Conservation (phyloP, 768 basidiomycete genomes). For the Rhodotorula graminis region DNA sequence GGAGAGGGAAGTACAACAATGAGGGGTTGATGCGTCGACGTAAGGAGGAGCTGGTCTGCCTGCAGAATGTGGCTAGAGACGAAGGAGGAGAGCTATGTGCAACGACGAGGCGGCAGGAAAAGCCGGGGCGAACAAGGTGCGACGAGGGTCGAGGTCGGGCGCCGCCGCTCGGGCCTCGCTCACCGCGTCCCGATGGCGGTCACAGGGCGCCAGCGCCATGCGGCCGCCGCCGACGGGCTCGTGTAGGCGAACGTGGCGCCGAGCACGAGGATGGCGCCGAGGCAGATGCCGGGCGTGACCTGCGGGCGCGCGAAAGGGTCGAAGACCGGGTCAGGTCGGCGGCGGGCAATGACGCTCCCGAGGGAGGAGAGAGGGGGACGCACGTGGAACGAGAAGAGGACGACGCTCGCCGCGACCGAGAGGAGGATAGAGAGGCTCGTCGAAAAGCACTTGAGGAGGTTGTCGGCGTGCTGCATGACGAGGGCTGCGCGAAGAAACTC, state of each 20-base stretch:
- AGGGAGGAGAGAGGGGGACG: neutral
- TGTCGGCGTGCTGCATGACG: constrained; percentile 72
- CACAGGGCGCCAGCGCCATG: constrained; percentile 11
- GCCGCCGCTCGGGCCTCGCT: no score
- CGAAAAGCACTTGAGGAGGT: constrained; percentile 57
- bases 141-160: no score
- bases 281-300: constrained; percentile 22
- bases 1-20: no score
- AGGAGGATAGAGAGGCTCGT: constrained; percentile 87
- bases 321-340: neutral
- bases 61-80: no score
- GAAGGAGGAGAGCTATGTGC: no score
- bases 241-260: constrained; percentile 35
- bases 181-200: neutral
- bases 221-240: neutral
- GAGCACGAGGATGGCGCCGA: constrained; percentile 34
- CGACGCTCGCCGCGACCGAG: constrained; percentile 82
- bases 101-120: no score
- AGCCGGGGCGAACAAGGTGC: no score
- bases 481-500: constrained; percentile 47
- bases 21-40: no score
- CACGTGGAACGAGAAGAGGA: constrained; percentile 65
- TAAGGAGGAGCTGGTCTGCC: no score
- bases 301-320: neutral
- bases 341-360: neutral